These are phyloP conservation scores for Ogataea trehaloabstinens DNA, from an alignment of 805 yeast genomes.

Conservation along the genomic window DNA sequence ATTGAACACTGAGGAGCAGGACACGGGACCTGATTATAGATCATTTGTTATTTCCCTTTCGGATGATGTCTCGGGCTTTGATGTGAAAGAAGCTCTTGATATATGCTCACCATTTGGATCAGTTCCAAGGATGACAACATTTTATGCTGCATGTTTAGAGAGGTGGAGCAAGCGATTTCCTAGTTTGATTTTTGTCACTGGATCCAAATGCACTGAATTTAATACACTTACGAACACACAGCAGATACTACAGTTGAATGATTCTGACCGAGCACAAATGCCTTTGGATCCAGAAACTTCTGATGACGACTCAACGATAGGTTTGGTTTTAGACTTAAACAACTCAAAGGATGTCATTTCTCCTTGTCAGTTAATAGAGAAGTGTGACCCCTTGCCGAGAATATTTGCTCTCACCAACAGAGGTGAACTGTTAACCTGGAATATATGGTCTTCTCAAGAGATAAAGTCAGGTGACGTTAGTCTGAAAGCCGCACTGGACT, in stretches of 20 bases:
- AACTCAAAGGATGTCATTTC: constrained; percentile 41
- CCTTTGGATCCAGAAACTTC: constrained; percentile 67
- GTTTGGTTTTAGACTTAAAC: constrained; percentile 61
- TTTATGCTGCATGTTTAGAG: constrained; percentile 40
- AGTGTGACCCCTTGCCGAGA: constrained; percentile 62
- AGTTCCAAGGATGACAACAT: constrained; percentile 43
- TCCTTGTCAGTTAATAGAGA: constrained; percentile 60
- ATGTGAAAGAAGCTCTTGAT: constrained; percentile 30
- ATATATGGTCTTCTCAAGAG: constrained; percentile 56
- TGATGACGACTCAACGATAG: constrained; percentile 70
- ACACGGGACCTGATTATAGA: constrained; percentile 7
- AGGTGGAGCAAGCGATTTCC: constrained; percentile 39
- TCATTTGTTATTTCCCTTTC: constrained; percentile 11
- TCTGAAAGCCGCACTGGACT: constrained; percentile 4
- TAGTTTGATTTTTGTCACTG: constrained; percentile 45
- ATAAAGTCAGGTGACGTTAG: constrained; percentile 37
- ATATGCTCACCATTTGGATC: constrained; percentile 47
- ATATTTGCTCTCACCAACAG: constrained; percentile 59
- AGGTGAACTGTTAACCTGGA: constrained; percentile 64
- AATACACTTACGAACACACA: constrained; percentile 40
- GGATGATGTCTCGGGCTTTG: constrained; percentile 1
- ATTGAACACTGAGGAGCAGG: constrained; percentile 13
- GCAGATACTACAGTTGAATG: constrained; percentile 55
- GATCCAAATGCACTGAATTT: constrained; percentile 66
- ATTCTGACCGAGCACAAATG: constrained; percentile 67